phyloP scores from a whole-genome alignment of 306 rosid species.

The Cucumis cinereus region DNA sequence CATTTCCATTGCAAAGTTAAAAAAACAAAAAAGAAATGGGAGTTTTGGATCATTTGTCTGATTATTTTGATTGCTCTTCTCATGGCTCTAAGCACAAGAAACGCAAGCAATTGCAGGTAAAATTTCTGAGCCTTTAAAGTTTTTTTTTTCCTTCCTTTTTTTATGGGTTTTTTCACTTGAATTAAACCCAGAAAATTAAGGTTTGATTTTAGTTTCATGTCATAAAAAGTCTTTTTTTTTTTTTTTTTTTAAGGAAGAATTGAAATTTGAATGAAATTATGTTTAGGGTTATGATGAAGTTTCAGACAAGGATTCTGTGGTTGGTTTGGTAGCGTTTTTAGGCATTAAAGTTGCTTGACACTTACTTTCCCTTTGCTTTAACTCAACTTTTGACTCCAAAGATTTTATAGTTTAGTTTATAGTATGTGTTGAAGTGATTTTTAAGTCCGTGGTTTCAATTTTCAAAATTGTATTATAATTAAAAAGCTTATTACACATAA shows the following conservation, averaged over 20 bases:
- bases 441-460: no score
- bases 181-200: background rate
- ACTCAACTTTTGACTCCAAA: background rate
- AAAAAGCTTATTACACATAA: no score
- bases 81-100: conserved; percentile 16
- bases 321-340: background rate
- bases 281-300: background rate
- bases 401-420: no score
- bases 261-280: background rate
- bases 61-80: conserved; percentile 31
- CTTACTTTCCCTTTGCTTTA: background rate
- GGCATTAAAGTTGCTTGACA: background rate
- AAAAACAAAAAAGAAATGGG: conserved; percentile 14
- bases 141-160: no score
- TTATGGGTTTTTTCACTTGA: background rate
- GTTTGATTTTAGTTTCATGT: background rate
- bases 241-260: background rate
- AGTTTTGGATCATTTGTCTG: conserved; percentile 29
- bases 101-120: conserved; percentile 64
- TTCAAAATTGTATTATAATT: no score
- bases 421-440: no score
- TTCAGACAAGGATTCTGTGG: background rate
- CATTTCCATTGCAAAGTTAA: background rate
- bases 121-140: no score
- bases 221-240: background rate